Conservation (phyloP, 2,329 filamentous ascomycete genomes). For the Xylariaceae sp. region DNA sequence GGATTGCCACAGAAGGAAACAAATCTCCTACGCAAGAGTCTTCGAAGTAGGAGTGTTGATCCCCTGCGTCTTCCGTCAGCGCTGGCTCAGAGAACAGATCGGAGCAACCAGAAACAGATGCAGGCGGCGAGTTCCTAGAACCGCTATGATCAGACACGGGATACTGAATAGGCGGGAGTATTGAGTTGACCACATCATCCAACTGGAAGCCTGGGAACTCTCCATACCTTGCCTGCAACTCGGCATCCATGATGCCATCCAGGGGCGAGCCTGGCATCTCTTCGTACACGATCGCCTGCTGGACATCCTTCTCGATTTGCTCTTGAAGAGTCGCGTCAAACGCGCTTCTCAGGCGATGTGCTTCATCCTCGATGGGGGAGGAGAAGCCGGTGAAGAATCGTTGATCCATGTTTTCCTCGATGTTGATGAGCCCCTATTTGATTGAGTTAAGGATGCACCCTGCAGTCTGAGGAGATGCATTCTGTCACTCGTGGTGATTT, state of each 20-base stretch:
- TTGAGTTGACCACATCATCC: too few species aligned
- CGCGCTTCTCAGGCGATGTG: neutral
- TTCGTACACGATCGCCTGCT: too few species aligned
- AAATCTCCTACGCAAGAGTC: too few species aligned
- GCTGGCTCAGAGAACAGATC: neutral
- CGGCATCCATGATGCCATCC: too few species aligned
- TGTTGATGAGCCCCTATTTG: neutral
- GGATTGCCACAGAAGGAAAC: too few species aligned
- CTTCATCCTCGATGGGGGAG: neutral
- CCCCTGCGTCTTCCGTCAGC: neutral
- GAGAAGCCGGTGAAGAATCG: neutral
- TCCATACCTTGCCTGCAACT: too few species aligned
- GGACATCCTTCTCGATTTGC: too few species aligned
- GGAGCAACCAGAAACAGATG: neutral
- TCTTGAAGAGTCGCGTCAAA: too few species aligned
- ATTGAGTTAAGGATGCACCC: too few species aligned
- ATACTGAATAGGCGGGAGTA: neutral
- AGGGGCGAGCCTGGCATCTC: too few species aligned
- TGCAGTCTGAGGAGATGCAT: neutral
- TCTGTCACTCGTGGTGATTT: neutral
- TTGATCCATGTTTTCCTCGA: conserved; percentile 5
- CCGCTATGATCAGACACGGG: neutral
- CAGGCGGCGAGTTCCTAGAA: neutral
- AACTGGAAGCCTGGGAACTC: too few species aligned
- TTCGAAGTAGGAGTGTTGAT: neutral